Percentiles rank a stretch among this genome's conserved stretches.
phyloP scores from a whole-genome alignment of 805 yeast genomes.

The Candida ortonii region DNA sequence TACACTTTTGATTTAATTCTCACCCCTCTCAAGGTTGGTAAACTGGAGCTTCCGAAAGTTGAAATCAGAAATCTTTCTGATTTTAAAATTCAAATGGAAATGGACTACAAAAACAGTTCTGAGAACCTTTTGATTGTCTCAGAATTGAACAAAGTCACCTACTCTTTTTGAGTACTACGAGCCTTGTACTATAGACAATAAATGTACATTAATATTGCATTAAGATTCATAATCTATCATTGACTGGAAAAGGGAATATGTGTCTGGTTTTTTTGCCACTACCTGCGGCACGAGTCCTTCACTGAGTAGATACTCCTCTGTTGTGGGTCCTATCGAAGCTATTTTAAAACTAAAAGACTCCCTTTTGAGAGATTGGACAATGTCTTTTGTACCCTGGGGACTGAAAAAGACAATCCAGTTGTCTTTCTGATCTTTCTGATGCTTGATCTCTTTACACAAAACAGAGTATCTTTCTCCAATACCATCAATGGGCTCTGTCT shows the following conservation, averaged over 20 bases:
- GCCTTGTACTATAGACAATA: too few relatives aligned
- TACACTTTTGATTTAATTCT: constrained; percentile 43
- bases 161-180: constrained; percentile 50
- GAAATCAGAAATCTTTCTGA: constrained; percentile 38
- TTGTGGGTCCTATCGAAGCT: constrained; percentile 93
- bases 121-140: constrained; percentile 73
- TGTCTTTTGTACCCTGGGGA: constrained; percentile 77
- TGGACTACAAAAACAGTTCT: constrained; percentile 64
- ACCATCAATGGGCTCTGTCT: constrained; percentile 53
- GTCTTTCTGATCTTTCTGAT: constrained; percentile 15
- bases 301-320: constrained; percentile 56
- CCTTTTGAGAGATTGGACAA: constrained; percentile 42
- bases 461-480: constrained; percentile 32
- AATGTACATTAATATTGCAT: constrained; percentile 2
- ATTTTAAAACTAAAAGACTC: constrained; percentile 35
- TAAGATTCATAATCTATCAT: constrained; percentile 14
- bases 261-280: constrained; percentile 72
- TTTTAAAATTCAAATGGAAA: constrained; percentile 46
- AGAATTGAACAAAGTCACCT: constrained; percentile 58
- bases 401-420: constrained; percentile 86
- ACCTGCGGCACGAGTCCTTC: constrained; percentile 57
- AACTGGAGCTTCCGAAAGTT: constrained; percentile 62
- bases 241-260: constrained; percentile 50
- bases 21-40: constrained; percentile 77
- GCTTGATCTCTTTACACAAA: constrained; percentile 29